Base-by-base conservation (phyloP, 1,284 basidiomycete species). In the Vanrija pseudolonga region DNA sequence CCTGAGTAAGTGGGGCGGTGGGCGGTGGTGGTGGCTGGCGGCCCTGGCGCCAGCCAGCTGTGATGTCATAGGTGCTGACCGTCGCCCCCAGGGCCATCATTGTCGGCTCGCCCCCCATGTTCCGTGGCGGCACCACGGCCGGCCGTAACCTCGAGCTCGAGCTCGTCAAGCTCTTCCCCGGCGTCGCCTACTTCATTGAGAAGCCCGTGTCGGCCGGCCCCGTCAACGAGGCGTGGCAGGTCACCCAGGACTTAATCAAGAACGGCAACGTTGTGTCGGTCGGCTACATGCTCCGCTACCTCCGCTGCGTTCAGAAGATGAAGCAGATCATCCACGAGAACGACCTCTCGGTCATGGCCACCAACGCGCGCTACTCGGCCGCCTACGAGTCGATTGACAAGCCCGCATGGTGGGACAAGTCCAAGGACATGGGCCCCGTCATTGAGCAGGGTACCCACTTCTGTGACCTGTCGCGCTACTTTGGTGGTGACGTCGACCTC, bases 341-440 rank as follows among this genome's bases (percentile, higher is more conserved):
- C 76, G 84, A 93, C 71, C 82, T 98, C 57, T 89, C 88, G n/a
- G 93, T 98, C 55, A 98, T 98, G 94, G 84, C 89, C 49, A 97
- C 94, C 51, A 87, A 94, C 64, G 94, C 93, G 9, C 88, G 94
- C 60, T 98, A 98, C 78, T 72, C 74, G 7, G 90, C 88, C 74
- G 94, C 95, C 20, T 97, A 96, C 72, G 85, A 91, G 76, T 80
- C 85, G 20, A 93, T 95, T 62, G 85, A 85, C 46, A 96, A 96
- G 79, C 85, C 84, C 5, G 90, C 93, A 66, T 96, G 96, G 95
- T 98, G 96, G 96, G 88, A 95, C 82, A 98, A 98, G 79, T 84
- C 87, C 22, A 89, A 71, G 53, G 74, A 74, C 59, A 76, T 76
- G 76, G 95, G 95, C 37, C 95, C 95, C 14, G 85, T 98, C 68